These are phyloP conservation scores for Serendipita vermifera DNA, from an alignment of 768 basidiomycete genomes.

Conservation along the genomic window DNA sequence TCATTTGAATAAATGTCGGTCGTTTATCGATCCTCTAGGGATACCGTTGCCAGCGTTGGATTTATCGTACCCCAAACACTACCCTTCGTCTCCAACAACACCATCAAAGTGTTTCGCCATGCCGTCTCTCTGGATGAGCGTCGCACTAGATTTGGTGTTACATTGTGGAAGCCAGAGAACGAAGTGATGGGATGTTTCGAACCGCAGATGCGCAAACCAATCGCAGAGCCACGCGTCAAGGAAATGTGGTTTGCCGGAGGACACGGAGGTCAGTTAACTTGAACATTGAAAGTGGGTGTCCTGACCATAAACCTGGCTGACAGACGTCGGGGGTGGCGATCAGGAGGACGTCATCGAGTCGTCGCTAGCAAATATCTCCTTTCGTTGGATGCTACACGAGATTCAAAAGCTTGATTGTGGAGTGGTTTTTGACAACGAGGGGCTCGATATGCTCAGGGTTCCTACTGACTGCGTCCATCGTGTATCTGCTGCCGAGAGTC, in stretches of 20 bases:
- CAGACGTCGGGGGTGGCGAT: slow-evolving; percentile 63
- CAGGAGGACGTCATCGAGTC: too few relatives aligned
- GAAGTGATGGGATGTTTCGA: slow-evolving; percentile 28
- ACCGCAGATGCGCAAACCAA: slow-evolving; percentile 12
- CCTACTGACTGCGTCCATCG: slow-evolving; percentile 1
- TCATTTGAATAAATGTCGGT: too few relatives aligned
- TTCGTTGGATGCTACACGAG: slow-evolving; percentile 67
- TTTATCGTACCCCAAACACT: slow-evolving; percentile 47
- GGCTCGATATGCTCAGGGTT: background rate
- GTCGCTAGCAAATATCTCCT: slow-evolving; percentile 45
- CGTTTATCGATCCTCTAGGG: too few relatives aligned
- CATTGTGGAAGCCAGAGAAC: slow-evolving; percentile 16
- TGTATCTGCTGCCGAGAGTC: background rate
- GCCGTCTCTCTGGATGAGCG: slow-evolving; percentile 71
- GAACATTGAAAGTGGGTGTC: background rate
- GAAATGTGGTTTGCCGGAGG: slow-evolving; percentile 76
- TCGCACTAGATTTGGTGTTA: slow-evolving; percentile 38
- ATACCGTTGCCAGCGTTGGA: slow-evolving; percentile 69
- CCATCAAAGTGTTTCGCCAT: slow-evolving; percentile 61
- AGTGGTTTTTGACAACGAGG: slow-evolving; percentile 34
- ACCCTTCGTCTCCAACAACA: slow-evolving; percentile 55
- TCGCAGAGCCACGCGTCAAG: slow-evolving; percentile 51
- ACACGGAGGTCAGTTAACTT: slow-evolving; percentile 41
- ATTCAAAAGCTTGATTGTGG: slow-evolving; percentile 39
- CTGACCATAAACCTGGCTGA: background rate